Evolutionary conservation across 1,139 yeast genomes (phyloP).

Genomic region (Arxiozyma bovina): DNA sequence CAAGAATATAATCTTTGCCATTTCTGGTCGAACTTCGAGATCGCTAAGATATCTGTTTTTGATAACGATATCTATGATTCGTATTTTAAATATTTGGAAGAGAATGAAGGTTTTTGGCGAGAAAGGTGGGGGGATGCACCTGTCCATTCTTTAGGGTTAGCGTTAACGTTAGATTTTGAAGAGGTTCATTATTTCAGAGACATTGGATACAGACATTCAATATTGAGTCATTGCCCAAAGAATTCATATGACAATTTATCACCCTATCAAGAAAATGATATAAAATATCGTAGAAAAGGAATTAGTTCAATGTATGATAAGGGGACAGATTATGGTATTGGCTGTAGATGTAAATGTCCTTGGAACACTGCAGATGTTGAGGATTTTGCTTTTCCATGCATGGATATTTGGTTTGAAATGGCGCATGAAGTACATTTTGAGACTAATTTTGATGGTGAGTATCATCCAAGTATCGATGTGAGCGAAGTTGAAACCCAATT

Average conservation of each 20-base stretch:
- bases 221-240: slow-evolving; percentile 73
- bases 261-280: slow-evolving; percentile 34
- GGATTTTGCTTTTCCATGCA: slow-evolving; percentile 10
- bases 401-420: slow-evolving; percentile 14
- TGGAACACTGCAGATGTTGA: slow-evolving; percentile 21
- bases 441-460: slow-evolving; percentile 10
- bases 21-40: slow-evolving; percentile 92
- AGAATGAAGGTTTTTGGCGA: slow-evolving; percentile 69
- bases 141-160: slow-evolving; percentile 76
- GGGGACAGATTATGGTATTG: slow-evolving; percentile 47
- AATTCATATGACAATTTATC: slow-evolving; percentile 34
- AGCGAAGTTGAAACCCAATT: slow-evolving; percentile 14
- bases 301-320: slow-evolving; percentile 21
- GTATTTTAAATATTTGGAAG: slow-evolving; percentile 60
- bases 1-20: slow-evolving; percentile 75
- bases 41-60: slow-evolving; percentile 71
- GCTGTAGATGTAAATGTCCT: slow-evolving; percentile 84
- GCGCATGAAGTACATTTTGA: slow-evolving; percentile 9
- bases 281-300: slow-evolving; percentile 15
- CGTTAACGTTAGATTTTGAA: slow-evolving; percentile 53
- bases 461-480: slow-evolving; percentile 7
- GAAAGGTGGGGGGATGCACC: slow-evolving; percentile 98
- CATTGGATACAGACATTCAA: slow-evolving; percentile 76
- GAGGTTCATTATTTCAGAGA: slow-evolving; percentile 86
- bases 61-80: slow-evolving; percentile 51